phyloP scores from a whole-genome alignment of 768 basidiomycete genomes.

The Filobasidium wieringae region DNA sequence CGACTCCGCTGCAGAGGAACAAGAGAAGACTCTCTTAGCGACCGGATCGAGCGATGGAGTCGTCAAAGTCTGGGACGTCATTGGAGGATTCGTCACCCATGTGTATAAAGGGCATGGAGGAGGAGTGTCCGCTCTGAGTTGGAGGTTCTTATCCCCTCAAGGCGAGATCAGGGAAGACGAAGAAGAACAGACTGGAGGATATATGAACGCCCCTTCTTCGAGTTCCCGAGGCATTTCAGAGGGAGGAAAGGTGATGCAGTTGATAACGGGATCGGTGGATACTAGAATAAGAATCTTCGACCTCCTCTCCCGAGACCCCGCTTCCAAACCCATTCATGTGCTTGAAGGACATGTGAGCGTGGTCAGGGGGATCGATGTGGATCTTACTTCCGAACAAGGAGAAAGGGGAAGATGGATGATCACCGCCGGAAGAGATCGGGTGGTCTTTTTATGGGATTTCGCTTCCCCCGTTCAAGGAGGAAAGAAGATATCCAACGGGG shows the following conservation, averaged over 20 bases:
- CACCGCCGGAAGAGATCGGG: constrained; percentile 83
- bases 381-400: constrained; percentile 24
- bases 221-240: neutral
- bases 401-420: constrained; percentile 78
- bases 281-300: constrained; percentile 87
- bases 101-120: constrained; percentile 94
- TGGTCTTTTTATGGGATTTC: constrained; percentile 87
- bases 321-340: constrained; percentile 55
- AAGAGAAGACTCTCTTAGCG: constrained; percentile 61
- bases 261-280: constrained; percentile 85
- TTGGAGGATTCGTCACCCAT: constrained; percentile 79
- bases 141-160: constrained; percentile 53
- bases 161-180: neutral
- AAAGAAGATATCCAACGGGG: constrained; percentile 26
- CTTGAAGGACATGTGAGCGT: constrained; percentile 93
- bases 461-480: constrained; percentile 17
- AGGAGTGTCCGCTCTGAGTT: constrained; percentile 81
- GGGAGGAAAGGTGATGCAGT: constrained; percentile 48
- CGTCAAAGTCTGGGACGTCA: constrained; percentile 92
- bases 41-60: constrained; percentile 93
- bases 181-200: constrained; percentile 28
- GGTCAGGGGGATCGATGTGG: constrained; percentile 77
- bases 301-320: constrained; percentile 55
- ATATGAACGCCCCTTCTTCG: constrained; percentile 7
- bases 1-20: neutral